Evolutionary conservation across 2,329 filamentous ascomycete genomes (phyloP), one percentile per base, ranked within the genome.

Genomic region (Whalleya microplaca): DNA sequence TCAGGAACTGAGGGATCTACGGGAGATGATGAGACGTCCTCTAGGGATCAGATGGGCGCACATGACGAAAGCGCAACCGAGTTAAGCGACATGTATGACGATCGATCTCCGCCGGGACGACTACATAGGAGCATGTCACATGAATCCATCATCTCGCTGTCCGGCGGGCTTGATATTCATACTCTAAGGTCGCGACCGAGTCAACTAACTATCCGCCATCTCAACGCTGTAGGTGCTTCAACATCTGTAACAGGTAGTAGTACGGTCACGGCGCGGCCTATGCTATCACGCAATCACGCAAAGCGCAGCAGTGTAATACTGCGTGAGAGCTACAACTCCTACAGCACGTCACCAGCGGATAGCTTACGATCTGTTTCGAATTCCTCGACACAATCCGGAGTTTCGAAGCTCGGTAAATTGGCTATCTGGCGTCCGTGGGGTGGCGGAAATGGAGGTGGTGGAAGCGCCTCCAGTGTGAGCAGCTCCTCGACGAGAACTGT

Each of bases 121-220:
- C 73, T 93, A 3, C 89, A 85, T 41, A 87, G 89, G 29, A 81
- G 86, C 2, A 71, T 86, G 1, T 96, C 93, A 1, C 92, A 96
- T 65, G 93, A 97, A 71, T 96, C 91, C 18, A 87, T 97, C 59
- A 84, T 97, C 64, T 97, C 93, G 0, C 83, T 96, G 1, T 85
- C 88, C 0, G 92, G 92, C 3, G 92, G 92, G 2, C 88, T 96
- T 71, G 94, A 97, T 69, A 96, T 96, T 48, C 92, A 96, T 71
- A 92, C 90, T 0, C 80, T 96, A 3, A 87, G 88, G 66, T 81
- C 83, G 1, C 84, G 90, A 3, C 91, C 91, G 0, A 91, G 89
- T 32, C 91, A 96, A 66, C 82, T 95, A 56, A 84, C 87, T 20
- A 68, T 85, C 59, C 71, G 81, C 48, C 77, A 79, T 29, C 75